phyloP scores from a whole-genome alignment of 2,329 filamentous ascomycete genomes.

The Fusarium nurragi region DNA sequence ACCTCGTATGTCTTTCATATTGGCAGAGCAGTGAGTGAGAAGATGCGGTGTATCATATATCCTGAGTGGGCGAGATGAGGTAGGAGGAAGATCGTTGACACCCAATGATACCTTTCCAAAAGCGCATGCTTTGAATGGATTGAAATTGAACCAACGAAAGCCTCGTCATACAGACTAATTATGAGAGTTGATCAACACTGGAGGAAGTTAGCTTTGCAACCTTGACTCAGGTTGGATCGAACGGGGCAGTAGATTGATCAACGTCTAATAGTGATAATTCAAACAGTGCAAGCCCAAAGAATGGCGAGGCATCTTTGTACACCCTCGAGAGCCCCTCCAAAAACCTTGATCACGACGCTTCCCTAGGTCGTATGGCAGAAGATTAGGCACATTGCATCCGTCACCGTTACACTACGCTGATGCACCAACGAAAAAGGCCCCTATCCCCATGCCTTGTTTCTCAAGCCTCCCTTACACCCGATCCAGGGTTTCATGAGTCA shows the following conservation, averaged over 20 bases:
- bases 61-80: neutral
- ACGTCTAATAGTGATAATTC: too few relatives aligned
- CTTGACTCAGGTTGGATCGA: too few relatives aligned
- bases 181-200: too few relatives aligned
- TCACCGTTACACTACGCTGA: neutral
- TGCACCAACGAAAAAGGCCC: neutral
- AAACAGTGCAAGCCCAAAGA: too few relatives aligned
- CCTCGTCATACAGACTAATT: neutral
- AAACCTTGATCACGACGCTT: neutral
- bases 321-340: neutral
- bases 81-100: too few relatives aligned
- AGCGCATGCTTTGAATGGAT: neutral
- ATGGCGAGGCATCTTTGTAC: neutral
- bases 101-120: neutral
- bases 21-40: neutral
- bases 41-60: neutral
- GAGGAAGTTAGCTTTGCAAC: too few relatives aligned
- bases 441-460: neutral
- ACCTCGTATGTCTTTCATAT: neutral
- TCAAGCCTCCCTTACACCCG: neutral
- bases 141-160: neutral
- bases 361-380: neutral
- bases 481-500: slow-evolving; percentile 16
- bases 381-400: slow-evolving; percentile 7
- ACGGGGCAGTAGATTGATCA: too few relatives aligned